Evolutionary conservation across 2,329 filamentous ascomycete genomes (phyloP), one percentile per base, ranked within the genome.

Genomic region (Blastomyces emzantsi): DNA sequence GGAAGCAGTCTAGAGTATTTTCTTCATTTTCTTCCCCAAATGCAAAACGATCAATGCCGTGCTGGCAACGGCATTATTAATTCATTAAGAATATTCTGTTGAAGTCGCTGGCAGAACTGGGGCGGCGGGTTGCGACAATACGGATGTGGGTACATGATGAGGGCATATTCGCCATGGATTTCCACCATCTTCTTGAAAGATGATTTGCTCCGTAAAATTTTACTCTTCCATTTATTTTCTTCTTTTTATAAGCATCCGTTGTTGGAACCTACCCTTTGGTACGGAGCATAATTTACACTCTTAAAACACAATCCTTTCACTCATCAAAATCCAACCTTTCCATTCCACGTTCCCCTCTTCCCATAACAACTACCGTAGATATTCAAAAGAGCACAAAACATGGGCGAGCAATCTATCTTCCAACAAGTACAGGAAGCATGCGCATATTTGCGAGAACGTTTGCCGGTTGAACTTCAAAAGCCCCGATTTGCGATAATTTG

Each of bases 401-500:
- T 66, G 64, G 58, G 36, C 15, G 59, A 66, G 28, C 49, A 59
- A 47, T 64, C 64, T 25, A 58, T 64, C 36, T 64, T 63, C 49
- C 60, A 60, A 25, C 71, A 71, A 63, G 74, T 73, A n/a, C 69
- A 70, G 54, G 82, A 84, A 68, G 82, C 85, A 1, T 78, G 78
- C 62, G 69, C 74, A 19, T 82, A 80, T 68, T 72, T 87, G 28
- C 79, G 76, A 60, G 71, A 75, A 28, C 75, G 75, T 57, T 71
- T 87, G n/a, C 83, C 84, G 19, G 70, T 73, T 51, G 65, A 71
- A 19, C 71, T 85, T n/a, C 77, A 81, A 62, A 73, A 75, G 1
- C 85, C 85, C 13, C 78, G 79, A 64, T 80, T 87, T 65, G 86
- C 84, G 49, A 85, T 88, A 63, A 81, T 88, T 30, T 88, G 85